Conservation (phyloP, 2,329 filamentous ascomycete genomes). For the Helicocarpus griseus region DNA sequence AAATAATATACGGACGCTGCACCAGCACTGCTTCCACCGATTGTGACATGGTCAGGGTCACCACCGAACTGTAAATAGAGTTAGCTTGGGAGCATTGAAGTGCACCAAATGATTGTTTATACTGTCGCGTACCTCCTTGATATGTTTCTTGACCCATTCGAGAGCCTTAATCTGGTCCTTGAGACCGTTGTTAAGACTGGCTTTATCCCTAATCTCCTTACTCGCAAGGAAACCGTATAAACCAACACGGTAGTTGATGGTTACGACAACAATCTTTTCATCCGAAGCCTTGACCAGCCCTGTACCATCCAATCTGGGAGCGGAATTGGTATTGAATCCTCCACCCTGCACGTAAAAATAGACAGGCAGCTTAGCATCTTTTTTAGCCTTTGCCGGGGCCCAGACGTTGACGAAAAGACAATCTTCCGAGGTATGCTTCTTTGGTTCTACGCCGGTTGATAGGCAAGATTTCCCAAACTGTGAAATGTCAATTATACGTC, state of each 20-base stretch:
- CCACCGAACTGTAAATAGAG: constrained; percentile 51
- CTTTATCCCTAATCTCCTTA: constrained; percentile 40
- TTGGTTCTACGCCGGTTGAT: constrained; percentile 56
- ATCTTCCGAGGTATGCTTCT: constrained; percentile 36
- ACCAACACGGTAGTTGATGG: constrained; percentile 67
- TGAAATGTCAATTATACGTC: constrained; percentile 9
- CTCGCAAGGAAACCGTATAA: constrained; percentile 62
- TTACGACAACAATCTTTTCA: constrained; percentile 57
- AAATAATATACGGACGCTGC: constrained; percentile 55
- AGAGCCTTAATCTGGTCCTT: constrained; percentile 60
- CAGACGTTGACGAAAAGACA: constrained; percentile 36
- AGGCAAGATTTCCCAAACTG: constrained; percentile 49
- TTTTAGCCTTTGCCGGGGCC: constrained; percentile 24
- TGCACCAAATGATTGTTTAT: background rate
- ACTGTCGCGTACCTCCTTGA: constrained; percentile 34
- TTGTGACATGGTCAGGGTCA: constrained; percentile 55
- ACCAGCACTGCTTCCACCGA: constrained; percentile 61
- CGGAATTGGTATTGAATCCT: constrained; percentile 52
- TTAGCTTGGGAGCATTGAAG: background rate
- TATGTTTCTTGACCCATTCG: constrained; percentile 60
- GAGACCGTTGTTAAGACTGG: constrained; percentile 58
- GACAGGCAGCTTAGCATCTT: constrained; percentile 50
- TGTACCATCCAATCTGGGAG: constrained; percentile 50
- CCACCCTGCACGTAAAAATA: constrained; percentile 54
- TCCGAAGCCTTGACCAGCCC: constrained; percentile 51